These are phyloP conservation scores for Aspergillus pseudotamarii DNA, from an alignment of 2,329 filamentous ascomycete species.

Conservation along the genomic window DNA sequence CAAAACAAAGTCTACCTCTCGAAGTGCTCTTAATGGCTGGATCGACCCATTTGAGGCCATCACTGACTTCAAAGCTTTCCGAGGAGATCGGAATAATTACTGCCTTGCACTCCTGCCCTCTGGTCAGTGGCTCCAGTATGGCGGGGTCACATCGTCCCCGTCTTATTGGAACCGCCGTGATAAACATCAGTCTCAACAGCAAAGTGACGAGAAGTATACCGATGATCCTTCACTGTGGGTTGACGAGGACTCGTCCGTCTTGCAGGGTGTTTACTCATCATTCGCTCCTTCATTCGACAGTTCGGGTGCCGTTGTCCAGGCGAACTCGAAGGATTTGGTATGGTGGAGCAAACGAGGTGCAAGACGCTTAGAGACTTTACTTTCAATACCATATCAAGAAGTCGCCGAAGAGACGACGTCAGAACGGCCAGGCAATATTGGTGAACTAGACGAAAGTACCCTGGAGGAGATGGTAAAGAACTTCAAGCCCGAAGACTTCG, in stretches of 20 bases:
- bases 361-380: constrained; percentile 40
- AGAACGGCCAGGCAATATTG: constrained; percentile 33
- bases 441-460: constrained; percentile 41
- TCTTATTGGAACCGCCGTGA: constrained; percentile 42
- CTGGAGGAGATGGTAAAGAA: constrained; percentile 48
- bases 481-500: constrained; percentile 42
- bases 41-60: constrained; percentile 45
- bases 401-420: constrained; percentile 23
- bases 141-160: constrained; percentile 39
- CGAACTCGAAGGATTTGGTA: constrained; percentile 45
- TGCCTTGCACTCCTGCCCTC: constrained; percentile 43
- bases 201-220: constrained; percentile 26
- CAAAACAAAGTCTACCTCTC: constrained; percentile 36
- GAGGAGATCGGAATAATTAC: constrained; percentile 44
- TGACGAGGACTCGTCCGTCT: constrained; percentile 38
- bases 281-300: constrained; percentile 54
- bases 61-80: constrained; percentile 36
- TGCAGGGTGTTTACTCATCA: constrained; percentile 51
- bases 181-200: constrained; percentile 31
- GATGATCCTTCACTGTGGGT: constrained; percentile 33
- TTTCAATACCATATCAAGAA: constrained; percentile 31
- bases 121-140: constrained; percentile 49
- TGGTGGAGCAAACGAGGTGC: constrained; percentile 51
- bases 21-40: constrained; percentile 39
- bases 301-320: constrained; percentile 45